Percentiles rank a stretch among this genome's conserved stretches.
Evolutionary conservation across 768 basidiomycete genomes (phyloP).

Genomic region (Tulasnella sp.): DNA sequence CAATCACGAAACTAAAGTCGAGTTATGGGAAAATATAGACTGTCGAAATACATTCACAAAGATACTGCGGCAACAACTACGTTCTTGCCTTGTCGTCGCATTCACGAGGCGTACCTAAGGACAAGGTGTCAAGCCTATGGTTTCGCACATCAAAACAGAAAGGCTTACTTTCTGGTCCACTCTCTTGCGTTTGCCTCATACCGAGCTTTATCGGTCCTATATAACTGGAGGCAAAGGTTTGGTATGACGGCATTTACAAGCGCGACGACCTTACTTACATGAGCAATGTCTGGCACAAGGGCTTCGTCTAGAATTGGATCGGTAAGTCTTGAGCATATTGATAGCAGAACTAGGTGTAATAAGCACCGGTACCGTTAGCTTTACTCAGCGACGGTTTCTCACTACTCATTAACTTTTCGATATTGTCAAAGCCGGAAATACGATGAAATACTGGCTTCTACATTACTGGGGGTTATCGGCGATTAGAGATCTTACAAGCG

Average conservation of each 20-base stretch:
- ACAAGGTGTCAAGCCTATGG: background rate
- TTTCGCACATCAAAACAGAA: background rate
- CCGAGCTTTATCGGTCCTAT: conserved; percentile 96
- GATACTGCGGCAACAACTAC: too few species aligned
- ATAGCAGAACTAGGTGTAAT: conserved; percentile 82
- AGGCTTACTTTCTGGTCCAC: conserved; percentile 95
- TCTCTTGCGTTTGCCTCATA: conserved; percentile 98
- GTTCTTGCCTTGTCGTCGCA: too few species aligned
- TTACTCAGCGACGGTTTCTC: too few species aligned
- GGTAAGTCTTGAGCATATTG: conserved; percentile 98
- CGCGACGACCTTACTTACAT: conserved; percentile 35
- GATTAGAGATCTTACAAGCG: too few species aligned
- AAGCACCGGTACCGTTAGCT: background rate
- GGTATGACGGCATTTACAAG: background rate
- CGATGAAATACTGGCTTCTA: too few species aligned
- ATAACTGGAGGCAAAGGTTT: conserved; percentile 41
- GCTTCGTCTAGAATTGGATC: conserved; percentile 99
- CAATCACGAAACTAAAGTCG: too few species aligned
- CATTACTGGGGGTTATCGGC: too few species aligned
- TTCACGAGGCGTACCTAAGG: conserved; percentile 9
- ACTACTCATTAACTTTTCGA: conserved; percentile 69
- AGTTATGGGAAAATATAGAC: too few species aligned
- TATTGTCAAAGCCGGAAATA: conserved; percentile 96
- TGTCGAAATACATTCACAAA: too few species aligned
- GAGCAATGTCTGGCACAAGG: conserved; percentile 95